Conservation (phyloP, 257 asterid species). For the Ilex aquifolium region DNA sequence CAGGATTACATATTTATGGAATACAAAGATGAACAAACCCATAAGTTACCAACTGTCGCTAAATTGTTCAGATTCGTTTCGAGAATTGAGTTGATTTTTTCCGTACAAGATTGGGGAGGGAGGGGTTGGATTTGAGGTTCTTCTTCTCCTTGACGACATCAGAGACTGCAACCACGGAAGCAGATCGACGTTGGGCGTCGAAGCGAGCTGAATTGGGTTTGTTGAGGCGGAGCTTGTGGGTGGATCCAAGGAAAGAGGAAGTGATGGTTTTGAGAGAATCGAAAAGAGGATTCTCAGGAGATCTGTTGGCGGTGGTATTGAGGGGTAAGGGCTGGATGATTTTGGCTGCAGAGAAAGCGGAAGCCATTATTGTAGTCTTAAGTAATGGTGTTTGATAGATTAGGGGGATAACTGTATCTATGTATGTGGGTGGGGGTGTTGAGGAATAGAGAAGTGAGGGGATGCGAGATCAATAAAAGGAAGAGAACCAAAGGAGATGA, state of each 20-base stretch:
- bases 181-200: slow-evolving; percentile 35
- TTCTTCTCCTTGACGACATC: slow-evolving; percentile 78
- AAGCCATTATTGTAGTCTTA: slow-evolving; percentile 31
- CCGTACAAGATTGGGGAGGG: slow-evolving; percentile 46
- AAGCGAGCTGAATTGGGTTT: slow-evolving; percentile 9
- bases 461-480: neutral
- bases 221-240: slow-evolving; percentile 29
- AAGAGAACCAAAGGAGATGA: neutral
- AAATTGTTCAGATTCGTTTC: too few species aligned
- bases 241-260: slow-evolving; percentile 46
- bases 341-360: slow-evolving; percentile 51
- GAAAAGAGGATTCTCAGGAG: slow-evolving; percentile 41
- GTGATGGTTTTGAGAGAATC: slow-evolving; percentile 17
- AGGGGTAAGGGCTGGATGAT: slow-evolving; percentile 42
- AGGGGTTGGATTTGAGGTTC: slow-evolving; percentile 42
- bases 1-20: too few species aligned
- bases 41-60: too few species aligned
- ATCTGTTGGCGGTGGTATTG: slow-evolving; percentile 42
- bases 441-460: neutral
- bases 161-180: slow-evolving; percentile 45
- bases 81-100: too few species aligned
- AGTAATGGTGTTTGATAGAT: neutral
- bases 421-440: neutral
- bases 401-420: neutral
- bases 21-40: too few species aligned